These are phyloP conservation scores for Geotrichum carabidarum DNA, from an alignment of 1,139 yeast species.

Conservation along the genomic window DNA sequence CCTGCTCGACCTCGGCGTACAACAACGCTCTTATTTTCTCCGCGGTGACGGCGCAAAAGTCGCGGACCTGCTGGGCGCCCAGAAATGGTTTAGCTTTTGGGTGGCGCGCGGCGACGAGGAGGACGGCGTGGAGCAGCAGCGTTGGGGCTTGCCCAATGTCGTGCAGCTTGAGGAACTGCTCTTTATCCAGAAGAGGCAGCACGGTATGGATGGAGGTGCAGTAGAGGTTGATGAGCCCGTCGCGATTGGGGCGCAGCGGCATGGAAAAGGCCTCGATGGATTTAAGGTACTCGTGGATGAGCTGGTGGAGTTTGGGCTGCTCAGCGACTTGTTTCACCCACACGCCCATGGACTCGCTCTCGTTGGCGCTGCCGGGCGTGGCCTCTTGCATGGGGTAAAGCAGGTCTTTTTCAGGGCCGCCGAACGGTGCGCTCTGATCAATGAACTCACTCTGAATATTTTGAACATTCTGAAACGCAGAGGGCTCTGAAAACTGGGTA, in stretches of 20 bases:
- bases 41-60: slow-evolving; percentile 35
- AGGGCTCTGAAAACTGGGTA: too few relatives aligned
- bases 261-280: slow-evolving; percentile 41
- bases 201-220: slow-evolving; percentile 39
- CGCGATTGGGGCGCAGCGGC: slow-evolving; percentile 35
- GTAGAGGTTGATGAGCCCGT: slow-evolving; percentile 38
- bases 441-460: too few relatives aligned
- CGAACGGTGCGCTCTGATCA: too few relatives aligned
- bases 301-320: slow-evolving; percentile 32
- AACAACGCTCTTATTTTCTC: slow-evolving; percentile 41
- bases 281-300: slow-evolving; percentile 35
- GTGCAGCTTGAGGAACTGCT: slow-evolving; percentile 38
- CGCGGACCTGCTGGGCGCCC: slow-evolving; percentile 34
- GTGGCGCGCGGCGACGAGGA: slow-evolving; percentile 41
- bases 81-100: slow-evolving; percentile 36
- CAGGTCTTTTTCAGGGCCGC: too few relatives aligned
- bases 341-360: slow-evolving; percentile 33
- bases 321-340: slow-evolving; percentile 37
- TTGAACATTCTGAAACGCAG: too few relatives aligned
- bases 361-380: not conserved
- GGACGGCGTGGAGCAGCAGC: slow-evolving; percentile 39
- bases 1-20: slow-evolving; percentile 44
- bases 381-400: too few relatives aligned
- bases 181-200: slow-evolving; percentile 40
- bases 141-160: slow-evolving; percentile 39